Evolutionary conservation across 352 stramenopile genomes (phyloP).

Genomic region (Phytophthora palmivora): DNA sequence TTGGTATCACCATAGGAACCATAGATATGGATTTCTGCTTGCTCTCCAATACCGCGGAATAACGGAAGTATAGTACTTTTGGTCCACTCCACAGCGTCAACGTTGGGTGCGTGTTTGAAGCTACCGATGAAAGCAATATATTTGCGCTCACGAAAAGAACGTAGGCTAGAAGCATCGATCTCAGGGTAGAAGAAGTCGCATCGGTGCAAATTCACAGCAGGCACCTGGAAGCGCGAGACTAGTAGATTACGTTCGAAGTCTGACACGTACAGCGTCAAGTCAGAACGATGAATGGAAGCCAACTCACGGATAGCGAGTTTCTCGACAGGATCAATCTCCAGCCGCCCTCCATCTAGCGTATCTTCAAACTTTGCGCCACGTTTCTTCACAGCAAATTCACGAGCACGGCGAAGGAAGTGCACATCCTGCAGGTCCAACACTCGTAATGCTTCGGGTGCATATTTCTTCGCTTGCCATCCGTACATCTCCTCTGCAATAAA

Average conservation of each 20-base stretch:
- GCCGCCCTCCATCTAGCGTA: slow-evolving; percentile 32
- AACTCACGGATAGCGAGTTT: slow-evolving; percentile 80
- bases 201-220: too few species aligned
- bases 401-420: too few species aligned
- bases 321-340: slow-evolving; percentile 57
- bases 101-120: slow-evolving; percentile 93
- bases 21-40: slow-evolving; percentile 86
- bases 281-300: too few species aligned
- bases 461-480: too few species aligned
- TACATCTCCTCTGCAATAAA: slow-evolving; percentile 91
- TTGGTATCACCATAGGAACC: slow-evolving; percentile 82
- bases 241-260: too few species aligned
- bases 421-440: too few species aligned
- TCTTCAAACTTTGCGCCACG: slow-evolving; percentile 44
- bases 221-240: too few species aligned
- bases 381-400: slow-evolving; percentile 84
- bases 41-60: slow-evolving; percentile 50
- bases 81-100: slow-evolving; percentile 89
- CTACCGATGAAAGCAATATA: slow-evolving; percentile 92
- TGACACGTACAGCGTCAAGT: too few species aligned
- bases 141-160: slow-evolving; percentile 40
- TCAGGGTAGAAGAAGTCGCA: slow-evolving; percentile 80
- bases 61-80: too few species aligned
- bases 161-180: slow-evolving; percentile 25
- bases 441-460: slow-evolving; percentile 71